A percentile compares a stretch with the other conserved stretches of the same genome.
phyloP scores from a whole-genome alignment of 495 filamentous ascomycete genomes.

The Aspergillus wentii region DNA sequence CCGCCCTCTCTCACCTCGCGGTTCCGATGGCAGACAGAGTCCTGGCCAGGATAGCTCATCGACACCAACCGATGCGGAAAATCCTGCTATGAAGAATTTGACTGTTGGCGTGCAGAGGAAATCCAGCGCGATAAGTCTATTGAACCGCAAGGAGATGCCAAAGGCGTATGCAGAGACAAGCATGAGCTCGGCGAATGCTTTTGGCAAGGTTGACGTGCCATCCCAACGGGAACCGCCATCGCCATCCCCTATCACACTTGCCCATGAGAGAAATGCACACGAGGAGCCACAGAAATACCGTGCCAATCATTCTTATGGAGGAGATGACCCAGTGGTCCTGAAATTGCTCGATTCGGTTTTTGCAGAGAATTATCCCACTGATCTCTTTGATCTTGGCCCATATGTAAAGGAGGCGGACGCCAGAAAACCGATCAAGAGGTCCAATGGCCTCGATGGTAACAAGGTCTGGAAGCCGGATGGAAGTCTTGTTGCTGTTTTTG shows the following conservation, averaged over 20 bases:
- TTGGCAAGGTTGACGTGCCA: slow-evolving; percentile 79
- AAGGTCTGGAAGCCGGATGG: slow-evolving; percentile 82
- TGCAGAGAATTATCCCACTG: slow-evolving; percentile 83
- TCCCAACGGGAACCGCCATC: slow-evolving; percentile 37
- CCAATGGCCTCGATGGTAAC: slow-evolving; percentile 39
- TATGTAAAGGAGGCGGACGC: slow-evolving; percentile 64
- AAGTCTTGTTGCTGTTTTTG: slow-evolving; percentile 76
- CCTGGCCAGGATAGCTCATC: slow-evolving; percentile 32
- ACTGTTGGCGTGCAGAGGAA: slow-evolving; percentile 48
- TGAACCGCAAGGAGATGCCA: slow-evolving; percentile 69
- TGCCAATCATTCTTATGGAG: slow-evolving; percentile 69
- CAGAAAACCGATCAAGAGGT: slow-evolving; percentile 60
- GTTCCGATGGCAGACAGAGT: slow-evolving; percentile 29
- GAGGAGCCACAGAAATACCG: slow-evolving; percentile 27
- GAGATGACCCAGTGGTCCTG: slow-evolving; percentile 82
- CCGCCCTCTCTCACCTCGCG: slow-evolving; percentile 35
- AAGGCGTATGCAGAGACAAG: slow-evolving; percentile 83
- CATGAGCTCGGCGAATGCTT: slow-evolving; percentile 73
- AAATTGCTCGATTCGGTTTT: slow-evolving; percentile 85
- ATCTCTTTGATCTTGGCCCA: slow-evolving; percentile 67
- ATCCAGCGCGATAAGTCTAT: slow-evolving; percentile 75
- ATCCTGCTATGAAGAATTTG: slow-evolving; percentile 21
- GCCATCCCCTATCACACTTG: slow-evolving; percentile 25
- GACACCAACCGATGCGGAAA: slow-evolving; percentile 32
- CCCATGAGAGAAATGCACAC: slow-evolving; percentile 24